Evolutionary conservation across 2,329 filamentous ascomycete species (phyloP), one percentile per base, ranked within the genome.

Genomic region (Nigrograna mackinnonii): DNA sequence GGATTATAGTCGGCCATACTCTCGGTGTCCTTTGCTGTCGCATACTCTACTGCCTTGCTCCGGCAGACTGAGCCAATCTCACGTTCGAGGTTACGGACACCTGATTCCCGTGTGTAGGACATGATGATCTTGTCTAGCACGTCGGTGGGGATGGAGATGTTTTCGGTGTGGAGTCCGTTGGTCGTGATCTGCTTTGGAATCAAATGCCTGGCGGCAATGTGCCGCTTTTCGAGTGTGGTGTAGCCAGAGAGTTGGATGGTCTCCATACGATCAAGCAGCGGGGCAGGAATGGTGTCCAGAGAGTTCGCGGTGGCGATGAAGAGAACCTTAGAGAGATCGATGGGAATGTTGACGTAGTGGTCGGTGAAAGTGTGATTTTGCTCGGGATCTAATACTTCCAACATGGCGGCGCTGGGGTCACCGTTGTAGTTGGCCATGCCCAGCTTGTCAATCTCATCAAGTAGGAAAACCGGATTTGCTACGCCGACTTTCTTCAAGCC

Each of bases 391-490:
- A 99, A 78, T 9, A 99, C 94, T 69, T 99, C 94, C 12, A 99
- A 83, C 92, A 99, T 96, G 6, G 94, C 94, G 17, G 94, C 94
- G 16, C 90, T 95, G 3, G 94, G 94, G 61, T 99, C 94, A 30
- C 94, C 94, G 55, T 99, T 91, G 67, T 94, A 87, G 66, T 92
- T 97, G 24, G 89, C 85, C 45, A 85, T 84, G 50, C 91, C 91
- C 48, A 99, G 82, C 77, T 99, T 99, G 77, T 99, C 94, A 55
- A 99, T 96, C 73, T 99, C 94, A 62, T 99, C 94, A 11, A 99
- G 83, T 34, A 99, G 74, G 72, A 99, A 89, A 43, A 99, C 92
- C 0, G 94, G 94, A 63, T 99, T 99, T 3, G 90, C 84, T 16
- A 97, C 92, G 35, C 91, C 92, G 22, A 95, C 92, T 73, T 97